Evolutionary conservation across 805 yeast genomes (phyloP).

Genomic region (Maudiozyma turicensis): DNA sequence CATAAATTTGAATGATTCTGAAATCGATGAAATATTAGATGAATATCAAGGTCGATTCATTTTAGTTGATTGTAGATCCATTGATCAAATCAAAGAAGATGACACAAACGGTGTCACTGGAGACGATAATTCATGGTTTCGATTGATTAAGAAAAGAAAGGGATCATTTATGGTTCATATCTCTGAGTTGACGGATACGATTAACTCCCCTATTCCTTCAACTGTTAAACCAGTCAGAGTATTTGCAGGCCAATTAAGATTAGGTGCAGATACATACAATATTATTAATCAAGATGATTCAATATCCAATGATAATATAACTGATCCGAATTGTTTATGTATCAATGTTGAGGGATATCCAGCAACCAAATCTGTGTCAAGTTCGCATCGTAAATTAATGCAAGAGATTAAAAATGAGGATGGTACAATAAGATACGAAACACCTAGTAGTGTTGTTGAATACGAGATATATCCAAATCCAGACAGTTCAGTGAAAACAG

Average conservation of each 20-base stretch:
- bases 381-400: conserved; percentile 10
- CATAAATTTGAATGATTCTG: conserved; percentile 18
- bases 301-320: conserved; percentile 7
- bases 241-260: conserved; percentile 23
- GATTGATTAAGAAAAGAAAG: conserved; percentile 10
- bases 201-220: conserved; percentile 10
- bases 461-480: conserved; percentile 10
- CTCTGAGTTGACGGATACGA: conserved; percentile 12
- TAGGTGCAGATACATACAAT: conserved; percentile 16
- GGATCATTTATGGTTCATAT: conserved; percentile 11
- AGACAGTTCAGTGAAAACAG: conserved; percentile 8
- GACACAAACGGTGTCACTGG: not conserved
- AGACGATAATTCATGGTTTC: conserved; percentile 12
- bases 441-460: conserved; percentile 16
- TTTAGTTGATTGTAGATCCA: conserved; percentile 14
- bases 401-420: conserved; percentile 3
- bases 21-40: conserved; percentile 14
- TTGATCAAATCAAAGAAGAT: not conserved
- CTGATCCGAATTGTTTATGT: conserved; percentile 27
- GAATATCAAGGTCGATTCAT: conserved; percentile 16
- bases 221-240: conserved; percentile 24
- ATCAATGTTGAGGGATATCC: conserved; percentile 56
- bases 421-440: not conserved
- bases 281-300: conserved; percentile 1
- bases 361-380: conserved; percentile 29